These are phyloP conservation scores for Sporothrix phasma DNA, from an alignment of 2,329 filamentous ascomycete genomes.

Conservation along the genomic window DNA sequence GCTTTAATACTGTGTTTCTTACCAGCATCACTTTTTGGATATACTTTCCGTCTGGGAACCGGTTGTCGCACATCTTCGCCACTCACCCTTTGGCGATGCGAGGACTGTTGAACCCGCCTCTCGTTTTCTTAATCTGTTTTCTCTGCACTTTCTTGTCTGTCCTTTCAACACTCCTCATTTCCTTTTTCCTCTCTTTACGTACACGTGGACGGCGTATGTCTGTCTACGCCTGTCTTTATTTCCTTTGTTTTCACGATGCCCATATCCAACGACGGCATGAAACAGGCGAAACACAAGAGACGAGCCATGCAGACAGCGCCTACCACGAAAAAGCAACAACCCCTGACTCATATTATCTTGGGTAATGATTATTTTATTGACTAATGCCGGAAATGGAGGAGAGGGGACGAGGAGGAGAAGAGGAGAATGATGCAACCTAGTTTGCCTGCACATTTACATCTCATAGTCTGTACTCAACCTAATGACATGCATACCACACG, in stretches of 20 bases:
- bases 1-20: not conserved
- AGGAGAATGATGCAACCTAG: not conserved
- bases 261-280: not conserved
- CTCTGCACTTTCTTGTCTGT: constrained; percentile 2
- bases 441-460: not conserved
- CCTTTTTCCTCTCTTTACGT: not conserved
- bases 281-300: not conserved
- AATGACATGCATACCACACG: not conserved
- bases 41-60: not conserved
- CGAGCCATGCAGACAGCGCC: not conserved
- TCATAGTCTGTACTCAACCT: not conserved
- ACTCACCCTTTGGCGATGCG: not conserved
- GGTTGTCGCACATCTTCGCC: not conserved
- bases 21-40: not conserved
- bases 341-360: not conserved
- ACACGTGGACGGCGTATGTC: not conserved
- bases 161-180: not conserved
- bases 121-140: too few species aligned
- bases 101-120: not conserved
- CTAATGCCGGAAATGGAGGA: not conserved
- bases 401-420: not conserved
- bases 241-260: not conserved
- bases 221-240: not conserved
- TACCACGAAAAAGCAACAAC: not conserved
- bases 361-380: constrained; percentile 10